Base-by-base conservation (phyloP, 495 filamentous ascomycete species). In the Cryomyces antarcticus region DNA sequence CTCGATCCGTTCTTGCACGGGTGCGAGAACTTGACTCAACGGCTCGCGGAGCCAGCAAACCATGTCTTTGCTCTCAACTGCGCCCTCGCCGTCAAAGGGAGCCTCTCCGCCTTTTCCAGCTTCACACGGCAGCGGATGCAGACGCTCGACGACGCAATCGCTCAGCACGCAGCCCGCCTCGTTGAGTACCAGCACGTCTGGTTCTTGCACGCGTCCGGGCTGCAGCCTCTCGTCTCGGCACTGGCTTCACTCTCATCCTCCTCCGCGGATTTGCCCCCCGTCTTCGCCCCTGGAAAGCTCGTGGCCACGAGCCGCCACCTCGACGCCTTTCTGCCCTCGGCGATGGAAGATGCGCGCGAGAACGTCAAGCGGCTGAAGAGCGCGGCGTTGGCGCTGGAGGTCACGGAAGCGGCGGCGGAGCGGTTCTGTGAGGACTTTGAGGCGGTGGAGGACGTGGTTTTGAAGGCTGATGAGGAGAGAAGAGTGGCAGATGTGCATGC, bases 381-480 rank as follows among this genome's bases (percentile, higher is more conserved):
- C 44, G 65, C 78, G 5, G 69, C 62, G 46, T 63, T 93, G 37
- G 75, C 77, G 11, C 72, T 78, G 35, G 70, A 77, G 37, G 70
- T 93, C 31, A 87, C 79, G 2, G 80, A 88, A 50, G 75, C 83
- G 51, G 88, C 86, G 0, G 83, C 86, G 0, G 80, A 81, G 49
- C 69, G 65, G 42, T 96, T 97, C 62, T 92, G 86, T 48, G 75
- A 75, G 12, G 84, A 93, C 50, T 97, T 97, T 60, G 84, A 88
- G 62, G 77, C 77, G 46, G 69, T 95, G 4, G 89, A 97, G 60
- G 78, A 64, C 12, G 70, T 63, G 60, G 66, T 84, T 39, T 60
- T 72, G 28, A 65, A 64, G 10, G 69, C 68, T 4, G 75, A 78
- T 58, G 73, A 75, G 47, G 42, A 60, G 51, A 46, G 49, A 27